Conservation (phyloP, 2,329 filamentous ascomycete species). For the Sarocladium brachiariae region DNA sequence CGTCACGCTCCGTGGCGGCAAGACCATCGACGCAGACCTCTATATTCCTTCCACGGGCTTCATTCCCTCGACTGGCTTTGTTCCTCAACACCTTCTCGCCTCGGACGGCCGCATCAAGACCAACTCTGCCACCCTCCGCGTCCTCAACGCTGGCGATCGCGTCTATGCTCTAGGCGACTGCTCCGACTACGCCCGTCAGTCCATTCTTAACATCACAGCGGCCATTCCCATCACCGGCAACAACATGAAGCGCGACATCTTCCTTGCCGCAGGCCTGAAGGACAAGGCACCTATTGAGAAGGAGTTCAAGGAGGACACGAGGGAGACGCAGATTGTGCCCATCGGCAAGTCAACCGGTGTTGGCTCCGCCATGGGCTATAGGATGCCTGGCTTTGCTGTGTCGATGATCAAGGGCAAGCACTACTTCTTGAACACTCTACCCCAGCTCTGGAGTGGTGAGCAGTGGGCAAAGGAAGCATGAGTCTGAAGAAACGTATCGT, state of each 20-base stretch:
- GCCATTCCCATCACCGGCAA: slow-evolving; percentile 36
- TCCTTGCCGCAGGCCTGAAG: slow-evolving; percentile 24
- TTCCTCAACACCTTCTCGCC: slow-evolving; percentile 35
- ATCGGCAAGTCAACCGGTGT: slow-evolving; percentile 39
- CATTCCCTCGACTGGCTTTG: slow-evolving; percentile 46
- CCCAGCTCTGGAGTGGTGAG: slow-evolving; percentile 40
- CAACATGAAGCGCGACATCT: slow-evolving; percentile 42
- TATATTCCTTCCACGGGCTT: slow-evolving; percentile 51
- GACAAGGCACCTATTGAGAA: slow-evolving; percentile 15
- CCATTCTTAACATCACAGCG: slow-evolving; percentile 33
- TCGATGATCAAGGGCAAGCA: slow-evolving; percentile 45
- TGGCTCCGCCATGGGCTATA: slow-evolving; percentile 35
- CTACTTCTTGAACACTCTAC: slow-evolving; percentile 45
- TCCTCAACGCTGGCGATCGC: slow-evolving; percentile 23
- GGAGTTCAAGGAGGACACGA: slow-evolving; percentile 33
- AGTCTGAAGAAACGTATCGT: not conserved
- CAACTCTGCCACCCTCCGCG: slow-evolving; percentile 30
- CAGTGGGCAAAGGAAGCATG: slow-evolving; percentile 38
- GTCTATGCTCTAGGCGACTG: slow-evolving; percentile 43
- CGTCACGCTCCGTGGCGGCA: slow-evolving; percentile 31
- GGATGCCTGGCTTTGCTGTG: slow-evolving; percentile 36
- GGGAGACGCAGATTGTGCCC: slow-evolving; percentile 39
- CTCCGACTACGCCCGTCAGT: slow-evolving; percentile 30
- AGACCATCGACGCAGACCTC: slow-evolving; percentile 46
- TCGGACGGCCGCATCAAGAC: slow-evolving; percentile 28